A percentile compares a stretch with the other conserved stretches of the same genome.
Evolutionary conservation across 306 rosid genomes (phyloP).

Genomic region (Vicia faba): DNA sequence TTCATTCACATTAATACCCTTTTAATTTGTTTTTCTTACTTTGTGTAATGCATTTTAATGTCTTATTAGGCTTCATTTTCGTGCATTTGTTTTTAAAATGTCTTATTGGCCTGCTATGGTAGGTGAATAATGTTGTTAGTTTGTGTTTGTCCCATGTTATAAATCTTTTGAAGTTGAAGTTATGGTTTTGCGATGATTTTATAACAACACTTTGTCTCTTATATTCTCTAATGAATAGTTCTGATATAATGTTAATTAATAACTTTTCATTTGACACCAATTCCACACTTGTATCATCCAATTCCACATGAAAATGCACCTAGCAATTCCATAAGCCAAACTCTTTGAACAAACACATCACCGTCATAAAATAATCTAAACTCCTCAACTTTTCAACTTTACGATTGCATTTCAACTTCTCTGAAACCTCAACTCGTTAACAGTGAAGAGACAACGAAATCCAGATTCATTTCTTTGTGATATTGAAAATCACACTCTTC

Average conservation of each 20-base stretch:
- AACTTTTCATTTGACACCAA: no score
- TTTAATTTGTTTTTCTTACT: conserved; percentile 18
- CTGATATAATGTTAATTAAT: background rate
- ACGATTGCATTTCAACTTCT: no score
- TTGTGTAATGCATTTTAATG: conserved; percentile 23
- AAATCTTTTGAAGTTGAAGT: conserved; percentile 32
- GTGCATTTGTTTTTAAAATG: conserved; percentile 11
- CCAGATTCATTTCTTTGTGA: no score
- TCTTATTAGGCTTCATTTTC: conserved; percentile 20
- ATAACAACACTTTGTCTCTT: conserved; percentile 18
- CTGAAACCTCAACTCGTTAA: no score
- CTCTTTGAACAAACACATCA: no score
- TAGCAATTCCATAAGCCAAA: no score
- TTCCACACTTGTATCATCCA: no score
- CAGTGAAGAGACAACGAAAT: no score
- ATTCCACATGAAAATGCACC: no score
- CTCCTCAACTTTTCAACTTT: no score
- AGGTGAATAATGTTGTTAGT: conserved; percentile 5
- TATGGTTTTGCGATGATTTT: conserved; percentile 34
- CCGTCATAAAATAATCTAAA: no score
- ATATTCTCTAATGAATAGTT: background rate
- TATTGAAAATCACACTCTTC: background rate
- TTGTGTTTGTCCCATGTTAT: conserved; percentile 29
- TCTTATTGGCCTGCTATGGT: conserved; percentile 10
- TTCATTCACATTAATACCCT: conserved; percentile 7